phyloP scores from a whole-genome alignment of 331 rosid genomes.

The Acacia concinna region DNA sequence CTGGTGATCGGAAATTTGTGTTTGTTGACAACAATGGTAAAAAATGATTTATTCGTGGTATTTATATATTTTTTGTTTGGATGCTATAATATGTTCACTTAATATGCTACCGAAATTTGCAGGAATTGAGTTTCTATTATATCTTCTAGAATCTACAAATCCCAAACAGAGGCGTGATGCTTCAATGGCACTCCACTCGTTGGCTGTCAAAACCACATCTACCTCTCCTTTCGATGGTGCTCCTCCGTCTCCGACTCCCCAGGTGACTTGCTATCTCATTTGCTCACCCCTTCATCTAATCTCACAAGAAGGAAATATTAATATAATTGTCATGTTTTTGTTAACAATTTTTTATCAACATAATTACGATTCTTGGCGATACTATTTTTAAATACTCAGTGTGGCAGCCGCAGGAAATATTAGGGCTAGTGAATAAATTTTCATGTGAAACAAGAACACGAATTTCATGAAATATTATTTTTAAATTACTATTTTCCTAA shows the following conservation, averaged over 20 bases:
- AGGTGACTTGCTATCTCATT: conserved; percentile 39
- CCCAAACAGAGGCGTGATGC: conserved; percentile 68
- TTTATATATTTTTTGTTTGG: background rate
- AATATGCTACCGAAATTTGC: conserved; percentile 29
- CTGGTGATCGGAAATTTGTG: conserved; percentile 63
- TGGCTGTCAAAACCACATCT: conserved; percentile 65
- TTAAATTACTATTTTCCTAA: no score
- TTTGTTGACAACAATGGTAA: conserved; percentile 77
- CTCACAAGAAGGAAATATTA: background rate
- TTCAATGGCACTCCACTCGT: conserved; percentile 71
- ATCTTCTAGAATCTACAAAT: conserved; percentile 60
- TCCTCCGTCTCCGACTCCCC: conserved; percentile 53
- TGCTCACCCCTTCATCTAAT: background rate
- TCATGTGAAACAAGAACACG: no score
- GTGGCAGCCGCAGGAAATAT: background rate
- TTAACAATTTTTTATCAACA: background rate
- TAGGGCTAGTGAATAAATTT: background rate
- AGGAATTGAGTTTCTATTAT: conserved; percentile 82
- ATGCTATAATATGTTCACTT: background rate
- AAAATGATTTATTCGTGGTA: background rate
- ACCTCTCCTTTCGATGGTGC: conserved; percentile 45
- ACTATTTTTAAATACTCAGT: background rate
- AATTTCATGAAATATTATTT: no score
- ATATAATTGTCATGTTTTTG: background rate
- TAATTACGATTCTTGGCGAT: background rate